Conservation (phyloP, 495 filamentous ascomycete genomes). For the Penicillium pancosmium region DNA sequence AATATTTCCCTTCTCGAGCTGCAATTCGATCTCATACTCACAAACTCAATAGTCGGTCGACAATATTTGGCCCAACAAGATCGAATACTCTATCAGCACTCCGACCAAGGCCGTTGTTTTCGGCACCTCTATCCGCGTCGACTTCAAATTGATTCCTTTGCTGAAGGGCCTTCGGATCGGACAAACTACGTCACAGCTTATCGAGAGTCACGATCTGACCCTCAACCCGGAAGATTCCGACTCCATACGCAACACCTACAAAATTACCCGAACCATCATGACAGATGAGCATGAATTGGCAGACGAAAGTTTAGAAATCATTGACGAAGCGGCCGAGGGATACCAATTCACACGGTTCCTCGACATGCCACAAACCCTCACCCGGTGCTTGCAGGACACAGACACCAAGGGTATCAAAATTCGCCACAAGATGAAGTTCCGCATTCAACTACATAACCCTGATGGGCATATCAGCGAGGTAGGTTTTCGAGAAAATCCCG, state of each 20-base stretch:
- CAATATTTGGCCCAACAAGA: constrained; percentile 93
- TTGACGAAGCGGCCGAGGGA: constrained; percentile 75
- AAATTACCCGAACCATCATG: constrained; percentile 62
- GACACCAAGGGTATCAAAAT: constrained; percentile 83
- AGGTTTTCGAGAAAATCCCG: constrained; percentile 17
- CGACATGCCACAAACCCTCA: constrained; percentile 74
- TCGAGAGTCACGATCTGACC: constrained; percentile 76
- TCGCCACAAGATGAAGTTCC: constrained; percentile 82
- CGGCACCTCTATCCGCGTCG: constrained; percentile 76
- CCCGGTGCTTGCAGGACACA: constrained; percentile 81
- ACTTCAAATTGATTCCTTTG: constrained; percentile 80
- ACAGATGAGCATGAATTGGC: constrained; percentile 63
- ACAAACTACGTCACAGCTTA: constrained; percentile 69
- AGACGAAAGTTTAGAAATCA: constrained; percentile 64
- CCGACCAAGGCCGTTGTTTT: constrained; percentile 91
- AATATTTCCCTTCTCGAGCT: constrained; percentile 2
- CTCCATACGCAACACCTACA: constrained; percentile 57
- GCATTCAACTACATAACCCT: constrained; percentile 86
- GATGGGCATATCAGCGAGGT: constrained; percentile 92
- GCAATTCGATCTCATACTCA: not conserved
- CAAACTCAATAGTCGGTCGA: constrained; percentile 63
- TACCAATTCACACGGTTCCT: constrained; percentile 72
- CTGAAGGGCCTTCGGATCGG: constrained; percentile 86
- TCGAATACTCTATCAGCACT: constrained; percentile 86
- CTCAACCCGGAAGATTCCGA: constrained; percentile 53